Evolutionary conservation across 2,329 filamentous ascomycete genomes (phyloP).

Genomic region (Metarhizium brunneum): DNA sequence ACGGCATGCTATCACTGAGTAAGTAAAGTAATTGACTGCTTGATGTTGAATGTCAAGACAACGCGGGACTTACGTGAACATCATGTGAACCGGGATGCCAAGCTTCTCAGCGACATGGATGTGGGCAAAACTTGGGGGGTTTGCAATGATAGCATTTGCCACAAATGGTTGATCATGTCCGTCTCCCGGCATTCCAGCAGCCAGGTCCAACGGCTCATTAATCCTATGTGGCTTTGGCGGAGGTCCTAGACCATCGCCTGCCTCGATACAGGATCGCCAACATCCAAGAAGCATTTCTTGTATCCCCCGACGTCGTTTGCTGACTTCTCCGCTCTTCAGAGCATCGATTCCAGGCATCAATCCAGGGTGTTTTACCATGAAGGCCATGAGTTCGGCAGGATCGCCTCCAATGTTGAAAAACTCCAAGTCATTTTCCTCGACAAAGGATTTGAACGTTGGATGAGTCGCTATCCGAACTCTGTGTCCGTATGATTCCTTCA

Average conservation of each 20-base stretch:
- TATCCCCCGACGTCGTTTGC: slow-evolving; percentile 64
- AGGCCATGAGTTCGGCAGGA: slow-evolving; percentile 70
- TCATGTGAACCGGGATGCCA: slow-evolving; percentile 68
- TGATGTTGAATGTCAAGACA: too few species aligned
- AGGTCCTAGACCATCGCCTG: slow-evolving; percentile 55
- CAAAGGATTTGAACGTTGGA: slow-evolving; percentile 55
- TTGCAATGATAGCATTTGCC: slow-evolving; percentile 72
- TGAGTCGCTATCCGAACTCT: slow-evolving; percentile 68
- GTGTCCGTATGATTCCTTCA: slow-evolving; percentile 58
- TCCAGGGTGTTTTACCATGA: slow-evolving; percentile 85
- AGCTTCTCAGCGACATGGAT: slow-evolving; percentile 68
- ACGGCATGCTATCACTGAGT: slow-evolving; percentile 66
- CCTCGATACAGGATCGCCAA: slow-evolving; percentile 78
- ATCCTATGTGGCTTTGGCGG: slow-evolving; percentile 35
- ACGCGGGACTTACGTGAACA: slow-evolving; percentile 65
- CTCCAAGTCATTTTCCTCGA: slow-evolving; percentile 61
- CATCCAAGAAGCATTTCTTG: slow-evolving; percentile 74
- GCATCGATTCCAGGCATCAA: slow-evolving; percentile 76
- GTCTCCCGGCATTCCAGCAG: slow-evolving; percentile 28
- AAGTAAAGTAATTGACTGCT: neutral
- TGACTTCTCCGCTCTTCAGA: slow-evolving; percentile 67
- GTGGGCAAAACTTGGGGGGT: slow-evolving; percentile 69
- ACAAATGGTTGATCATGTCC: slow-evolving; percentile 56
- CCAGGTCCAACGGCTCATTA: slow-evolving; percentile 36
- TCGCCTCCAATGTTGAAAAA: slow-evolving; percentile 73